A percentile compares a stretch with the other conserved stretches of the same genome.
These are phyloP conservation scores for Geotrichum cucujoidarum DNA, from an alignment of 1,139 yeast genomes.

Conservation along the genomic window DNA sequence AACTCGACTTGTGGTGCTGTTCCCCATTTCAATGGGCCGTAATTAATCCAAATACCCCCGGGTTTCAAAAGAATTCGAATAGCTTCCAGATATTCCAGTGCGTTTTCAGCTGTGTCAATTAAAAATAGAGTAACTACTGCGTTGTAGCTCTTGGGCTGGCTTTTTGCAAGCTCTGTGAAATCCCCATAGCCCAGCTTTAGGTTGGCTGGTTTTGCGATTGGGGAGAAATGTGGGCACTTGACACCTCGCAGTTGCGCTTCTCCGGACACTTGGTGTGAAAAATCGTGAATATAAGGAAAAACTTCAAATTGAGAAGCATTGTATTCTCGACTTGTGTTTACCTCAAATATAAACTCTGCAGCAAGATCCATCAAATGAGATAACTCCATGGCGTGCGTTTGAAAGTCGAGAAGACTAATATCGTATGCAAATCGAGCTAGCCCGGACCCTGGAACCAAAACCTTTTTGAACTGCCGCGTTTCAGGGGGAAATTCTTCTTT, in stretches of 20 bases:
- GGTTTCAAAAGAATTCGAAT: constrained; percentile 47
- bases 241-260: constrained; percentile 48
- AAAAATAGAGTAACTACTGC: constrained; percentile 65
- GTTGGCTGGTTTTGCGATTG: constrained; percentile 29
- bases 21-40: constrained; percentile 86
- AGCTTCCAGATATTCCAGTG: constrained; percentile 63
- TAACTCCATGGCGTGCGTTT: constrained; percentile 65
- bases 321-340: neutral
- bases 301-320: constrained; percentile 28
- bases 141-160: constrained; percentile 24
- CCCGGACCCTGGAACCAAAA: constrained; percentile 76
- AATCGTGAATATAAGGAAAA: constrained; percentile 62
- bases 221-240: neutral
- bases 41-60: constrained; percentile 69
- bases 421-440: constrained; percentile 67
- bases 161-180: constrained; percentile 42
- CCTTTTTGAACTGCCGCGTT: constrained; percentile 20
- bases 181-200: constrained; percentile 53
- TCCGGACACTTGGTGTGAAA: constrained; percentile 55
- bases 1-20: constrained; percentile 76
- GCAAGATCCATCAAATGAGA: constrained; percentile 69
- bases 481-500: constrained; percentile 27
- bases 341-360: constrained; percentile 48
- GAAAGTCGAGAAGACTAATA: constrained; percentile 43
- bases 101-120: constrained; percentile 81